A percentile compares a stretch with the other conserved stretches of the same genome.
Evolutionary conservation across 1,284 basidiomycete genomes (phyloP).

Genomic region (Pseudozyma thailandica): DNA sequence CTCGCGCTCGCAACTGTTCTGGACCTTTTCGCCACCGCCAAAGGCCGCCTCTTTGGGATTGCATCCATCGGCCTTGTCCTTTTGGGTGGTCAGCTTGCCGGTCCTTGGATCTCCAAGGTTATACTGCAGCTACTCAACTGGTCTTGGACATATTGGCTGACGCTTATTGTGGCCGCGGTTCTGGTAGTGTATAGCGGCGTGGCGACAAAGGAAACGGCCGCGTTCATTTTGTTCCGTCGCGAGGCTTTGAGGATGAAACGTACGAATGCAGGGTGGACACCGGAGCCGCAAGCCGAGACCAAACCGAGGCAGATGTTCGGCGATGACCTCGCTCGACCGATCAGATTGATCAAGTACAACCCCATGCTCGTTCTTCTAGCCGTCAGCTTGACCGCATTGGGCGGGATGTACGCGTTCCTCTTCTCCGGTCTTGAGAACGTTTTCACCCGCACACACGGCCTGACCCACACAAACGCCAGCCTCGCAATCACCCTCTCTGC

Average conservation of each 20-base stretch:
- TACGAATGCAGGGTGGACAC: conserved; percentile 34
- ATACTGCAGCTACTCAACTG: conserved; percentile 26
- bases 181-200: conserved; percentile 36
- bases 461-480: conserved; percentile 12
- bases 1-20: conserved; percentile 29
- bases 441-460: conserved; percentile 18
- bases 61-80: conserved; percentile 21
- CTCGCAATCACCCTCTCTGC: conserved; percentile 25
- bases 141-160: conserved; percentile 55
- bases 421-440: conserved; percentile 30
- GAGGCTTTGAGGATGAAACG: conserved; percentile 25
- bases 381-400: conserved; percentile 12
- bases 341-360: conserved; percentile 30
- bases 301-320: conserved; percentile 14
- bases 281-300: conserved; percentile 36
- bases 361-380: conserved; percentile 23
- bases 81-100: conserved; percentile 30
- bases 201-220: conserved; percentile 24
- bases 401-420: conserved; percentile 35
- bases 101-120: conserved; percentile 51
- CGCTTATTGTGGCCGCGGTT: conserved; percentile 34
- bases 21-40: conserved; percentile 43
- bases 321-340: conserved; percentile 26
- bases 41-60: conserved; percentile 24
- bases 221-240: conserved; percentile 42